phyloP scores from a whole-genome alignment of 192 early-diverging fungal genomes.

The Dissophora globulifera region DNA sequence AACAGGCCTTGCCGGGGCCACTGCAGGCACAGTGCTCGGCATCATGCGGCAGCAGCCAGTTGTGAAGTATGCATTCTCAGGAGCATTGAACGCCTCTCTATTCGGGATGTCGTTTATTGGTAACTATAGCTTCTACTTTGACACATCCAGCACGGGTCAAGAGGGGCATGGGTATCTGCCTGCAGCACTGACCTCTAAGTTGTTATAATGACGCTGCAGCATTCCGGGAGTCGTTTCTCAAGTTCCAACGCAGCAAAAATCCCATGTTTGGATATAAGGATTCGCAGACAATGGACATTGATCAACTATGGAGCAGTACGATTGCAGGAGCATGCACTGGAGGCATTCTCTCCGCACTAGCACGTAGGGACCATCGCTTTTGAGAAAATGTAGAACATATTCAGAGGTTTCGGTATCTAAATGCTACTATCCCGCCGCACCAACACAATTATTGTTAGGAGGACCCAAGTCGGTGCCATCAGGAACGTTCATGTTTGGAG shows the following conservation, averaged over 20 bases:
- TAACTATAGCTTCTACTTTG: constrained; percentile 41
- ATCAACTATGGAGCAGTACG: constrained; percentile 71
- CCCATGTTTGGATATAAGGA: constrained; percentile 62
- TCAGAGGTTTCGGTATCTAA: too few species aligned
- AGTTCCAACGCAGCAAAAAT: constrained; percentile 64
- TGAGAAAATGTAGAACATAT: background rate
- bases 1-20: constrained; percentile 54
- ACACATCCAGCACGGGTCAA: background rate
- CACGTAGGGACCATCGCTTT: constrained; percentile 34
- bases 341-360: constrained; percentile 62
- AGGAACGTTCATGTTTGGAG: constrained; percentile 67
- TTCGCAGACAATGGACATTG: constrained; percentile 68
- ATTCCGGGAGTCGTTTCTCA: constrained; percentile 69
- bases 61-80: constrained; percentile 51
- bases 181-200: background rate
- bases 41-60: constrained; percentile 60
- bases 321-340: constrained; percentile 70
- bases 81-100: constrained; percentile 59
- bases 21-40: constrained; percentile 55
- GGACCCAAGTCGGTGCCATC: constrained; percentile 61
- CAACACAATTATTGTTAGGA: too few species aligned
- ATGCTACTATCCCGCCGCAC: too few species aligned
- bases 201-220: constrained; percentile 24
- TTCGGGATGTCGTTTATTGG: constrained; percentile 65
- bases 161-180: background rate